Evolutionary conservation across 305 asterid species (phyloP).

Genomic region (Rubia balearica): DNA sequence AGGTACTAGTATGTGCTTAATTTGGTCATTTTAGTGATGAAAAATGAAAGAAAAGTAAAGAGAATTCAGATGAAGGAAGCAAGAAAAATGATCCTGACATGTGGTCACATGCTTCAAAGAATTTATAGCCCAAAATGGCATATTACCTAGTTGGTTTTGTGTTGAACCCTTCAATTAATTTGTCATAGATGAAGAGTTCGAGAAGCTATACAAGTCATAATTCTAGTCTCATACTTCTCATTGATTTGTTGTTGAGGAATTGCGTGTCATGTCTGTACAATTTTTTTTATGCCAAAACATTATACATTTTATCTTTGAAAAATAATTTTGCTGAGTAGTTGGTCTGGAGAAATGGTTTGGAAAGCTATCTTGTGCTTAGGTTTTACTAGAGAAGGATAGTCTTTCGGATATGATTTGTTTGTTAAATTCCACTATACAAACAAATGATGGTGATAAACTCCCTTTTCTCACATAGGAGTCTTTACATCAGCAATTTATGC

Average conservation of each 20-base stretch:
- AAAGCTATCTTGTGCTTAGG: not conserved
- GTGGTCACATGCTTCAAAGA: constrained; percentile 2
- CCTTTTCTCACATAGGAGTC: constrained; percentile 31
- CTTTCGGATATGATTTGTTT: not conserved
- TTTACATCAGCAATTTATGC: constrained; percentile 68
- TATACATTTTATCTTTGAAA: not conserved
- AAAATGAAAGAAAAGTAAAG: too few species aligned
- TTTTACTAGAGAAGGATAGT: not conserved
- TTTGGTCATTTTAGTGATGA: not conserved
- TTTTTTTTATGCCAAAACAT: not conserved
- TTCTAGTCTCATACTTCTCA: not conserved
- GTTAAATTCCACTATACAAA: not conserved
- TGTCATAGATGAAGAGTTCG: not conserved
- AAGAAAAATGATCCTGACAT: not conserved
- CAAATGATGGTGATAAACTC: constrained; percentile 11
- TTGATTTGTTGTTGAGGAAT: not conserved
- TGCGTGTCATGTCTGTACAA: not conserved
- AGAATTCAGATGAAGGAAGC: not conserved
- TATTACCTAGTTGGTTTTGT: not conserved
- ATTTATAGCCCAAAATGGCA: not conserved
- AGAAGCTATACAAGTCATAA: not conserved
- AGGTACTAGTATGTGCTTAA: constrained; percentile 28
- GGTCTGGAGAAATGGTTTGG: not conserved
- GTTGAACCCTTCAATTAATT: not conserved
- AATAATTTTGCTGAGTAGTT: not conserved